Evolutionary conservation across 805 yeast species (phyloP), one percentile per base, ranked within the genome.

Genomic region (Pichia heedii): DNA sequence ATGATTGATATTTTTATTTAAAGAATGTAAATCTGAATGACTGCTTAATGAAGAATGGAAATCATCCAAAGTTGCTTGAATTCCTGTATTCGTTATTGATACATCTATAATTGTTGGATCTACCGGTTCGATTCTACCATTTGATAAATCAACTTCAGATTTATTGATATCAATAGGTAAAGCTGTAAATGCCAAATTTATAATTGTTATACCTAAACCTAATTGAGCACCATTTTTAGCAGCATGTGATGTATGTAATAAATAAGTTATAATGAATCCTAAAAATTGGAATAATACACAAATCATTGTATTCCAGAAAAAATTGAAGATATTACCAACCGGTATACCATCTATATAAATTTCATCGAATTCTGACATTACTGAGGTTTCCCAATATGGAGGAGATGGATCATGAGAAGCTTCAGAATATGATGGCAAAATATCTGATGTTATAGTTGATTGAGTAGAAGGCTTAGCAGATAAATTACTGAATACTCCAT

Each of bases 381-480:
- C 78, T 0, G 93, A 77, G 8, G 89, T 77, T 62, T 93, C 98
- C 95, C 97, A 93, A 63, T 93, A 93, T 33, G 96, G 95, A 0
- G 98, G 98, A 0, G 94, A 79, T 15, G 93, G 76, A 59, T 93
- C 98, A 3, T 87, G 83, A 0, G 96, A 86, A 0, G 96, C 97
- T 58, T 89, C 97, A 44, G 86, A 96, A 63, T 93, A 93, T 0
- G 95, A 71, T 3, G 97, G 97, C 19, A 78, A 74, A 33, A 85
- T 81, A 27, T 68, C 68, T 47, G 82, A 89, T 11, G 67, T 62
- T 34, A 59, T 57, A 16, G 61, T 56, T 0, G 73, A 58, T 39
- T 81, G 90, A 3, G 45, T 42, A 0, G 59, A 46, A 5, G 96
- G 96, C 56, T 89, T 90, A 3, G 97, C 97, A 54, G 84, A 76